Evolutionary conservation across 208 protist species (phyloP), one percentile per base, ranked within the genome.

Genomic region (Porcisia deanei): DNA sequence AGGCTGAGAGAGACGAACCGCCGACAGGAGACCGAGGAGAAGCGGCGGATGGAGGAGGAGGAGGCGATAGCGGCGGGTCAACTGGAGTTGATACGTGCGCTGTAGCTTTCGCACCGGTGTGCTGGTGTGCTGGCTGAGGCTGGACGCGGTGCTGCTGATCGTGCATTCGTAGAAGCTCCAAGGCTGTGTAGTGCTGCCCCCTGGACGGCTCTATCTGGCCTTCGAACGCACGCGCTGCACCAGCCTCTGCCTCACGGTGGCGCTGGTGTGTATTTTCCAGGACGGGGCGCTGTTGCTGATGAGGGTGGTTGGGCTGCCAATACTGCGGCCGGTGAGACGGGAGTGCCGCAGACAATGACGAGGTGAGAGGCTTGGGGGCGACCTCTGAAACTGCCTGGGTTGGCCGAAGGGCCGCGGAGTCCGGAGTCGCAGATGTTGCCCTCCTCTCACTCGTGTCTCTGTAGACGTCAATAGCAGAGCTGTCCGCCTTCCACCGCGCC

Each of bases 81-180:
- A 18, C 20, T 25, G 61, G n/a, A 25, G 34, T 58, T 43, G 25
- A 18, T 55, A 22, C 9, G 25, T 43, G 47, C 53, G 47, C 52
- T 75, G 52, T 69, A 18, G 60, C 39, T 43, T 22, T 18, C 1
- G 39, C 39, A 16, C 18, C 39, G 16, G 14, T 6, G 16, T 45
- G 12, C 54, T 72, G 76, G 43, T 75, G 76, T n/a, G 61, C 39
- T 7, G 55, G n/a, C 37, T 30, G 41, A 49, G 37, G 52, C 30
- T 61, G 25, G 3, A 10, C 8, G 20, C 49, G 54, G 30, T 52
- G 54, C 20, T 61, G 41, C 6, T 45, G 39, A 25, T 74, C 41
- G n/a, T 30, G 60, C 10, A 43, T 52, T 30, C 59, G 30, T 30
- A 82, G 37, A 4, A 77, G 65, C 72, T 76, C 72, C n/a, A 82